Evolutionary conservation across 2,329 filamentous ascomycete genomes (phyloP), one percentile per base, ranked within the genome.

Genomic region (Pseudogymnoascus sp.): DNA sequence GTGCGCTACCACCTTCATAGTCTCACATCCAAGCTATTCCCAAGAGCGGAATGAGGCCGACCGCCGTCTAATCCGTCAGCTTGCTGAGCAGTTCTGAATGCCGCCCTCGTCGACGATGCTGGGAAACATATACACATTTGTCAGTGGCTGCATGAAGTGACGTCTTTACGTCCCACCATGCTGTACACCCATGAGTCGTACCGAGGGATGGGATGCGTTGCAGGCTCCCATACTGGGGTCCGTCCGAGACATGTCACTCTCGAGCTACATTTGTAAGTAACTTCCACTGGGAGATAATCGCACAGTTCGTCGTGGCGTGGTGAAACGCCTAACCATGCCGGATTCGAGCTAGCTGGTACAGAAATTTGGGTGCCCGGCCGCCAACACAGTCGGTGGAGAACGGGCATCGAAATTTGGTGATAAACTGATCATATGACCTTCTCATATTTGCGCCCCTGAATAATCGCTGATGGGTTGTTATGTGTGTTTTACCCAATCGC

Each of bases 101-200:
- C 46, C 21, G 43, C 43, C 46, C 23, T 53, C 14, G 28, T 31
- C 8, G 14, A 16, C 14, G 46, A 9, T 53, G 46, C 43, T 46
- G 43, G 43, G 46, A 7, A 53, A 25, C 21, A 53, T 31, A 53
- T 31, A 53, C 46, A 53, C 46, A 53, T 53, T 53, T 53, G 46
- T 53, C 46, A 53, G 46, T 53, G 4, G 46, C 46, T 53, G 46
- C 46, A 53, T 53, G 46, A 53, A 49, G 46, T 53, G 46, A 53
- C 46, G 46, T 53, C 46, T 53, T 53, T 3, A 8, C 46, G 12
- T 53, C 46, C 46, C 46, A 53, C 46, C 25, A 16, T 8, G 23
- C 25, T 31, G 46, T 53, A 31, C 8, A 16, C n/a, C 23, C 46
- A 53, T 53, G 46, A 53, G 46, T 53, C 46, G 46, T 31, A 31